phyloP scores from a whole-genome alignment of 129 eudicot genomes.

The Helianthus tuberosus region DNA sequence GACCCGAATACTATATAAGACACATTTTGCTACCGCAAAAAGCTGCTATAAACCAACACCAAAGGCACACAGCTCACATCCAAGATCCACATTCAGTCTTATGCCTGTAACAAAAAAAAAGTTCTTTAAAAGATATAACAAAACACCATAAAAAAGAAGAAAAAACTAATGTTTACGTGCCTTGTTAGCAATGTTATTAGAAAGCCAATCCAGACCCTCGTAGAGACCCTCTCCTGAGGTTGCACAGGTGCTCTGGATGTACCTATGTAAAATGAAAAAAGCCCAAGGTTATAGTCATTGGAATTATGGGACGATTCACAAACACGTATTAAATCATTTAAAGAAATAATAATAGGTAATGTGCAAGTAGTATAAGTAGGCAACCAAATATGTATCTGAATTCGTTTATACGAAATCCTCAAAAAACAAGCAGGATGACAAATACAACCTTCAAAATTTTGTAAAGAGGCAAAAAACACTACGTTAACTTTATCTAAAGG shows the following conservation, averaged over 20 bases:
- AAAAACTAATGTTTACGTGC: neutral
- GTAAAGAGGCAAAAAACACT: too few relatives aligned
- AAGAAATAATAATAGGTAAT: neutral
- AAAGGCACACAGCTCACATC: conserved; percentile 27
- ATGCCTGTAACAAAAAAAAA: conserved; percentile 27
- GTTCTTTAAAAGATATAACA: neutral
- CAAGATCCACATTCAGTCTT: conserved; percentile 13
- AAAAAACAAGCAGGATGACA: neutral
- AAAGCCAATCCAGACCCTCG: conserved; percentile 47
- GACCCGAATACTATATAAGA: conserved; percentile 34
- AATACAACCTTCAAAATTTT: too few relatives aligned
- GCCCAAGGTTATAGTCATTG: neutral
- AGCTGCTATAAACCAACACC: conserved; percentile 20
- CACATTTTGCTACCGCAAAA: conserved; percentile 36
- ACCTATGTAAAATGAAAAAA: conserved; percentile 14
- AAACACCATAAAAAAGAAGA: neutral
- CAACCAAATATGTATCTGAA: neutral
- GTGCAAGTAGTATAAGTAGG: neutral
- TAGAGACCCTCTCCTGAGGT: conserved; percentile 47
- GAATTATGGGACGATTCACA: neutral
- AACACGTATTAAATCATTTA: neutral
- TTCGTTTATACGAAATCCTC: neutral
- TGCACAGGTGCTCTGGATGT: conserved; percentile 52
- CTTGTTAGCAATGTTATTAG: conserved; percentile 48
- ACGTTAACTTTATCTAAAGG: neutral